Percentiles rank a stretch among this genome's conserved stretches.
Evolutionary conservation across 31 red algal species (phyloP).

Genomic region (Porphyra umbilicalis): DNA sequence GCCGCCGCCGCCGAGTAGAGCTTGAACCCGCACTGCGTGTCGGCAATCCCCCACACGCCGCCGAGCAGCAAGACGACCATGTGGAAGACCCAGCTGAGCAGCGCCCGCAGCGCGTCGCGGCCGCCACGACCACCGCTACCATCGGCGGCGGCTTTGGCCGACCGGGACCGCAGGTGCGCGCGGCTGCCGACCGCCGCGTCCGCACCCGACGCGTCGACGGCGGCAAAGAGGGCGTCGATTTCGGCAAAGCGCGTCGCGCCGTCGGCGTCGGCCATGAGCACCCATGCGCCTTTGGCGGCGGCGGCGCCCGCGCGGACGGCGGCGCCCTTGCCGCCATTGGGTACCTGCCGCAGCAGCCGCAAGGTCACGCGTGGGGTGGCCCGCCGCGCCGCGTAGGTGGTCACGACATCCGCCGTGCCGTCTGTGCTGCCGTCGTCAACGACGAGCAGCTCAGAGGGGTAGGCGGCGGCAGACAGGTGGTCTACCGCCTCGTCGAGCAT

Average conservation of each 20-base stretch:
- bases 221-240: slow-evolving; percentile 27
- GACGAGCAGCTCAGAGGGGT: slow-evolving; percentile 74
- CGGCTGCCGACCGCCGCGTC: slow-evolving; percentile 64
- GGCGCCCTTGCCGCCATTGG: slow-evolving; percentile 78
- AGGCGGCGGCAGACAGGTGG: slow-evolving; percentile 31
- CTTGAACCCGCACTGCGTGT: slow-evolving; percentile 97
- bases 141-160: background rate
- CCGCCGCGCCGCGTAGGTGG: slow-evolving; percentile 13
- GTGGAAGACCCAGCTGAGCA: slow-evolving; percentile 68
- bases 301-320: slow-evolving; percentile 70
- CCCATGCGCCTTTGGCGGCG: slow-evolving; percentile 29
- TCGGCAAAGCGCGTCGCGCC: slow-evolving; percentile 83
- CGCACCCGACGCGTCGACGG: background rate
- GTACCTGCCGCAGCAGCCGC: slow-evolving; percentile 10
- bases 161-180: slow-evolving; percentile 12
- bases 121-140: background rate
- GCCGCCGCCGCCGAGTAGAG: slow-evolving; percentile 65
- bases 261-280: slow-evolving; percentile 97
- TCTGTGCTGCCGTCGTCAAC: slow-evolving; percentile 84
- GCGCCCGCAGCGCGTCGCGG: slow-evolving; percentile 11
- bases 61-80: slow-evolving; percentile 48
- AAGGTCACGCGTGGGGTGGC: slow-evolving; percentile 30
- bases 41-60: slow-evolving; percentile 60
- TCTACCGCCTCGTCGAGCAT: slow-evolving; percentile 77
- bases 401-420: slow-evolving; percentile 36